phyloP scores from a whole-genome alignment of 306 rosid genomes.

The Comarum palustre region DNA sequence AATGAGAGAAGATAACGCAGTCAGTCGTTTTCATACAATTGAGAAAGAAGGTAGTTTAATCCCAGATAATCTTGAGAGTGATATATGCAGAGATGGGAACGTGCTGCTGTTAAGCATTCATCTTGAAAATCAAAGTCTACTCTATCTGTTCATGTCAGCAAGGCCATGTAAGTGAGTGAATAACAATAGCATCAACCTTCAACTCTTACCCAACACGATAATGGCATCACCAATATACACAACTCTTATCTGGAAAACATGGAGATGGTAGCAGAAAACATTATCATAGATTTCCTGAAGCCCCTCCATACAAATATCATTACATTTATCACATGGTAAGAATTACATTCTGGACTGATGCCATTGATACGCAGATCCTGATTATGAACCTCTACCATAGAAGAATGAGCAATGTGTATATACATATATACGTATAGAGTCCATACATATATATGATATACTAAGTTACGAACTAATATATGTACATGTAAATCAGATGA shows the following conservation, averaged over 20 bases:
- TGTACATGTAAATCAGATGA: conserved; percentile 41
- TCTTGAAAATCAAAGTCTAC: background rate
- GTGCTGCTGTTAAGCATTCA: background rate
- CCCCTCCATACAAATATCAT: conserved; percentile 11
- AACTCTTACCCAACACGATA: background rate
- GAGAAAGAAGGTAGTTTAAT: background rate
- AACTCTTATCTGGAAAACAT: background rate
- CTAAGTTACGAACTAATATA: conserved; percentile 37
- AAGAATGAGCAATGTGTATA: conserved; percentile 42
- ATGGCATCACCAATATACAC: background rate
- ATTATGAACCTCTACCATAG: conserved; percentile 40
- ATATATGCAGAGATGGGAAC: background rate
- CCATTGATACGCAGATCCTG: conserved; percentile 9
- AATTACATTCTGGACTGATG: conserved; percentile 22
- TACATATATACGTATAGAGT: conserved; percentile 25
- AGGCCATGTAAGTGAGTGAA: background rate
- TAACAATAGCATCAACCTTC: background rate
- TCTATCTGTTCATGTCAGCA: background rate
- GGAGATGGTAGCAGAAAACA: background rate
- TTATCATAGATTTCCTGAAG: conserved; percentile 1
- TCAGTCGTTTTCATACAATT: background rate
- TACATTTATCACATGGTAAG: conserved; percentile 17
- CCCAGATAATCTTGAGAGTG: background rate
- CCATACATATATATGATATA: conserved; percentile 29
- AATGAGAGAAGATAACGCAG: background rate